Evolutionary conservation across 2,329 filamentous ascomycete species (phyloP).

Genomic region (Massarina eburnea): DNA sequence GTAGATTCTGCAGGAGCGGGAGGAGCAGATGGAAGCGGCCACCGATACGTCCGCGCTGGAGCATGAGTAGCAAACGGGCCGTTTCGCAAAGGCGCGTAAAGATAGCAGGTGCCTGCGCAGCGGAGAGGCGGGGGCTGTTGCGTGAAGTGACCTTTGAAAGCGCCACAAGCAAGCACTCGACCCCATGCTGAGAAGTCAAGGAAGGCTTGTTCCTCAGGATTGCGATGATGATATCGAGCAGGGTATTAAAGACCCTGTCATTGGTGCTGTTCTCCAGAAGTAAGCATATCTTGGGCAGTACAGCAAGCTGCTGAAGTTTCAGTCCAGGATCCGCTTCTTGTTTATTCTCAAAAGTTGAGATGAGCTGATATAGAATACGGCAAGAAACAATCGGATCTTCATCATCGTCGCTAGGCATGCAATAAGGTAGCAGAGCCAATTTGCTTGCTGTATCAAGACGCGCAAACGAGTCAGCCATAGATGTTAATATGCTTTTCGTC

Average conservation of each 20-base stretch:
- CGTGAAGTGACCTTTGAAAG: slow-evolving; percentile 40
- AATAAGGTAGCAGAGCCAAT: slow-evolving; percentile 17
- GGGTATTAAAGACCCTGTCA: slow-evolving; percentile 53
- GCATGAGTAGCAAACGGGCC: slow-evolving; percentile 55
- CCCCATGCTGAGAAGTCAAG: slow-evolving; percentile 47
- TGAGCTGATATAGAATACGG: slow-evolving; percentile 26
- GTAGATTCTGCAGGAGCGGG: slow-evolving; percentile 56
- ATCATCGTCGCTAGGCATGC: slow-evolving; percentile 13
- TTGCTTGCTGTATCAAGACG: slow-evolving; percentile 21
- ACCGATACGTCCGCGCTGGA: slow-evolving; percentile 60
- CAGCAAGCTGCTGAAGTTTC: slow-evolving; percentile 28
- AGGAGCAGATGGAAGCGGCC: slow-evolving; percentile 63
- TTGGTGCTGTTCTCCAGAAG: slow-evolving; percentile 53
- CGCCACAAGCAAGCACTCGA: slow-evolving; percentile 45
- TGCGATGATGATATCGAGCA: slow-evolving; percentile 54
- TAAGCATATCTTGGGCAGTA: slow-evolving; percentile 29
- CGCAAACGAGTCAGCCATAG: slow-evolving; percentile 17
- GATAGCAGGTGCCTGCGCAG: slow-evolving; percentile 42
- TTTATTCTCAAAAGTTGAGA: slow-evolving; percentile 32
- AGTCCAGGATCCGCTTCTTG: slow-evolving; percentile 20
- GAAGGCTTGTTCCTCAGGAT: slow-evolving; percentile 37
- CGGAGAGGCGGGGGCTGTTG: slow-evolving; percentile 28
- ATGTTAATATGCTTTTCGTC: slow-evolving; percentile 11
- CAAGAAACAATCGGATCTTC: slow-evolving; percentile 17
- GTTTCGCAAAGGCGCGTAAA: slow-evolving; percentile 59